phyloP scores from a whole-genome alignment of 2,329 filamentous ascomycete genomes.

The Sporothrix euskadiensis region DNA sequence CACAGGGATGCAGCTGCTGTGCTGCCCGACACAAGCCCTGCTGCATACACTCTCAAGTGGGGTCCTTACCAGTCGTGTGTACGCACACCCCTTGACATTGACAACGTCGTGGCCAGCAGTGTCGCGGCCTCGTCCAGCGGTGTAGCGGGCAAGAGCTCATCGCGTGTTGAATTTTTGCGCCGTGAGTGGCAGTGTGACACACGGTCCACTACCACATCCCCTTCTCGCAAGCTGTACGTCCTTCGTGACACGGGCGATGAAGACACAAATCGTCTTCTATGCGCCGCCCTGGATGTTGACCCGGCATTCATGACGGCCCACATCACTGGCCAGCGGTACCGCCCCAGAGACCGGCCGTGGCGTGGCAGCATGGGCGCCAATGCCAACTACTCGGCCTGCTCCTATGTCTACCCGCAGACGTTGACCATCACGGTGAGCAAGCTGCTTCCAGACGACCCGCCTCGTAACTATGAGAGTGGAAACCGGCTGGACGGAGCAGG shows the following conservation, averaged over 20 bases:
- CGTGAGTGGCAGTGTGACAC: slow-evolving; percentile 15
- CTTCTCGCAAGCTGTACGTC: slow-evolving; percentile 33
- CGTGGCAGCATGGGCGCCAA: neutral
- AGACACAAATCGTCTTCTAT: slow-evolving; percentile 29
- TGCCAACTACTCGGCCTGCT: neutral
- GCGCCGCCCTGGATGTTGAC: slow-evolving; percentile 36
- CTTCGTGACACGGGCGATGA: slow-evolving; percentile 35
- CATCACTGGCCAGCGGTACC: slow-evolving; percentile 35
- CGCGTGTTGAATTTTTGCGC: slow-evolving; percentile 5
- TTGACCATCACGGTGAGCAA: slow-evolving; percentile 10
- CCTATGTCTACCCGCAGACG: slow-evolving; percentile 21
- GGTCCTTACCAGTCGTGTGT: neutral
- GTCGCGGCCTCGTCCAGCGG: neutral
- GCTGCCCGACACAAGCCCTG: neutral
- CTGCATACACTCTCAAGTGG: slow-evolving; percentile 25
- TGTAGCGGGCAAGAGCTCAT: neutral
- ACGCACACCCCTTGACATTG: neutral
- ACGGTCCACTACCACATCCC: neutral
- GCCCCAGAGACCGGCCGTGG: slow-evolving; percentile 30
- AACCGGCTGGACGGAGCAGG: neutral
- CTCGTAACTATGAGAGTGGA: neutral
- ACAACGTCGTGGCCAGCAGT: neutral
- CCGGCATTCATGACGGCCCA: slow-evolving; percentile 40
- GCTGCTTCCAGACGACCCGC: neutral
- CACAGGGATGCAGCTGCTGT: neutral